Evolutionary conservation across 192 early-diverging fungal genomes (phyloP).

Genomic region (Physocladia obscura): DNA sequence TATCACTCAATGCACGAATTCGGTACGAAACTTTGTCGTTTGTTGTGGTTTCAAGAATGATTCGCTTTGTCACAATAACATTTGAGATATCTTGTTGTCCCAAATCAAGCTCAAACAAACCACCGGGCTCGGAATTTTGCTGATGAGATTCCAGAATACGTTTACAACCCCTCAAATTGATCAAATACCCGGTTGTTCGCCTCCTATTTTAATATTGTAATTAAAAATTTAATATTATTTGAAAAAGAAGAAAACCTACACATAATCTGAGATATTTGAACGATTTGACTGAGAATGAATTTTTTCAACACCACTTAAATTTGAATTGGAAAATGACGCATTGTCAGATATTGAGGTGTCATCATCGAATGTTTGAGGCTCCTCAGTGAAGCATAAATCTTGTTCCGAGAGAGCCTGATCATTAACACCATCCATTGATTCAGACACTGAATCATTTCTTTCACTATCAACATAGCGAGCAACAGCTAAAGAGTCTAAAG

Average conservation of each 20-base stretch:
- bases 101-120: slow-evolving; percentile 73
- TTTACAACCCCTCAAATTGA: slow-evolving; percentile 71
- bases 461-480: slow-evolving; percentile 23
- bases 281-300: slow-evolving; percentile 5
- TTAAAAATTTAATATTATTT: not conserved
- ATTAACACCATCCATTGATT: slow-evolving; percentile 2
- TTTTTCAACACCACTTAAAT: slow-evolving; percentile 13
- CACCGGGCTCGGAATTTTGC: slow-evolving; percentile 49
- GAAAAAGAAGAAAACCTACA: not conserved
- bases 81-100: slow-evolving; percentile 75
- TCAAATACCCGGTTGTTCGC: slow-evolving; percentile 29
- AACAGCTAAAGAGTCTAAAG: slow-evolving; percentile 8
- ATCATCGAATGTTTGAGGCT: slow-evolving; percentile 24
- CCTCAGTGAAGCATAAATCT: slow-evolving; percentile 16
- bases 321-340: slow-evolving; percentile 9
- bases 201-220: not conserved
- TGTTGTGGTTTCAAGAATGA: slow-evolving; percentile 60
- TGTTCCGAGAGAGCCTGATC: slow-evolving; percentile 25
- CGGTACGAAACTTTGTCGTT: slow-evolving; percentile 60
- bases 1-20: slow-evolving; percentile 55
- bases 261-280: slow-evolving; percentile 17
- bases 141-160: slow-evolving; percentile 42
- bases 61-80: slow-evolving; percentile 56
- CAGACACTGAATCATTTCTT: slow-evolving; percentile 12
- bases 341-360: slow-evolving; percentile 17